phyloP scores from a whole-genome alignment of 192 early-diverging fungal species.

The Backusella morwellensis region DNA sequence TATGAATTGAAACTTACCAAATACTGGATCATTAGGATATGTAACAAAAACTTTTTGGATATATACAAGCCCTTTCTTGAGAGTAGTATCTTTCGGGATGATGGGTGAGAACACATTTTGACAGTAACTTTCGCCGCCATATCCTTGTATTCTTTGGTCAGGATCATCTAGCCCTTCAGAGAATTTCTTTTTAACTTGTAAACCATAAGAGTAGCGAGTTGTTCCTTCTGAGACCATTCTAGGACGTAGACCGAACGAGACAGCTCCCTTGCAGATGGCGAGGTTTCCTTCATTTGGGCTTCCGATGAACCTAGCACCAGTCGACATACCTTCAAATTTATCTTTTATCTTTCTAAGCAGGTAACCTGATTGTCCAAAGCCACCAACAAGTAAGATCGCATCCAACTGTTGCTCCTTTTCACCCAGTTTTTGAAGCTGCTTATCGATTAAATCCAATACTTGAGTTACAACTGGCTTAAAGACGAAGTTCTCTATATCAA shows the following conservation, averaged over 20 bases:
- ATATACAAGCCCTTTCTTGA: background rate
- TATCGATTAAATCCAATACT: slow-evolving; percentile 43
- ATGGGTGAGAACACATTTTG: background rate
- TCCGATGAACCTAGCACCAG: slow-evolving; percentile 45
- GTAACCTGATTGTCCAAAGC: slow-evolving; percentile 53
- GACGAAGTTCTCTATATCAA: slow-evolving; percentile 44
- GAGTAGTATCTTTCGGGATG: background rate
- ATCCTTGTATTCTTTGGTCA: background rate
- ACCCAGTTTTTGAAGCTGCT: slow-evolving; percentile 39
- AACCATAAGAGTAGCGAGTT: slow-evolving; percentile 44
- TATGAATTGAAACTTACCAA: background rate
- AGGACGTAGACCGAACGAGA: slow-evolving; percentile 47
- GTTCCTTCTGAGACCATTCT: slow-evolving; percentile 43
- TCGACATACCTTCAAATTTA: slow-evolving; percentile 24
- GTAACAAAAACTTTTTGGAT: background rate
- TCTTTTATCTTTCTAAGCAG: slow-evolving; percentile 43
- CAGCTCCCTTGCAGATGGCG: slow-evolving; percentile 51
- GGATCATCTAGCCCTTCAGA: background rate
- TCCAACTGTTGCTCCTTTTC: slow-evolving; percentile 31
- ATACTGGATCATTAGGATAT: background rate
- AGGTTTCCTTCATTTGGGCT: slow-evolving; percentile 41
- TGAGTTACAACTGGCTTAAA: slow-evolving; percentile 47
- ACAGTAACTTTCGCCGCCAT: background rate
- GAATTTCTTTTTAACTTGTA: slow-evolving; percentile 42
- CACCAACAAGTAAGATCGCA: slow-evolving; percentile 53